Conservation (phyloP, 225 moss, liverwort and hornwort species). For the Asterella californica region DNA sequence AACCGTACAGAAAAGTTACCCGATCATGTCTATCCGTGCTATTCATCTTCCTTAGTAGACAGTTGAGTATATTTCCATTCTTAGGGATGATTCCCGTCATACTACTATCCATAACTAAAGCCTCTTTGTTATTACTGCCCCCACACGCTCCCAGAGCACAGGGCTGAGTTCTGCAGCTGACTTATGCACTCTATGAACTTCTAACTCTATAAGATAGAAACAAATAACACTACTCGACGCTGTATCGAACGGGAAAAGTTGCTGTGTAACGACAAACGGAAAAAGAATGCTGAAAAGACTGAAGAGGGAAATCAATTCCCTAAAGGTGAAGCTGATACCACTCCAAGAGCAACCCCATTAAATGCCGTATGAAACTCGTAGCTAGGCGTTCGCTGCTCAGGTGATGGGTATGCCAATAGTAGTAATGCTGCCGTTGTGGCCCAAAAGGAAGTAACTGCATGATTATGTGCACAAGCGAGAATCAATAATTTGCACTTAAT, state of each 20-base stretch:
- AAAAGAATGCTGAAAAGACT: no score
- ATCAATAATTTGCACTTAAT: not conserved
- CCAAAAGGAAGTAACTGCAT: slow-evolving; percentile 81
- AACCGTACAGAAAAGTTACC: not conserved
- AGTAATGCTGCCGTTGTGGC: slow-evolving; percentile 62
- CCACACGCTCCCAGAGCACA: not conserved
- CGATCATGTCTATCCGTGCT: not conserved
- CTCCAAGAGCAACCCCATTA: slow-evolving; percentile 80
- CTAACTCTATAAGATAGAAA: not conserved
- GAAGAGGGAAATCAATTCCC: no score
- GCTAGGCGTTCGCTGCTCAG: slow-evolving; percentile 72
- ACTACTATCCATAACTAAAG: no score
- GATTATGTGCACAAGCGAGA: not conserved
- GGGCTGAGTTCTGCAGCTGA: not conserved
- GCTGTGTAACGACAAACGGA: no score
- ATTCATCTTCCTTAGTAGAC: not conserved
- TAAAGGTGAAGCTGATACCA: slow-evolving; percentile 39
- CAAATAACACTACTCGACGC: no score
- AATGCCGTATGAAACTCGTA: slow-evolving; percentile 79
- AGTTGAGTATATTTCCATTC: no score
- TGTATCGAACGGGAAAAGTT: no score
- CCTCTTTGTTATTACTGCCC: no score
- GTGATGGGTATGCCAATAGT: slow-evolving; percentile 75
- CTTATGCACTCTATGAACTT: not conserved
- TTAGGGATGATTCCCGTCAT: no score